These are phyloP conservation scores for Breviolum minutum DNA, from an alignment of 73 alveolate genomes.

Conservation along the genomic window DNA sequence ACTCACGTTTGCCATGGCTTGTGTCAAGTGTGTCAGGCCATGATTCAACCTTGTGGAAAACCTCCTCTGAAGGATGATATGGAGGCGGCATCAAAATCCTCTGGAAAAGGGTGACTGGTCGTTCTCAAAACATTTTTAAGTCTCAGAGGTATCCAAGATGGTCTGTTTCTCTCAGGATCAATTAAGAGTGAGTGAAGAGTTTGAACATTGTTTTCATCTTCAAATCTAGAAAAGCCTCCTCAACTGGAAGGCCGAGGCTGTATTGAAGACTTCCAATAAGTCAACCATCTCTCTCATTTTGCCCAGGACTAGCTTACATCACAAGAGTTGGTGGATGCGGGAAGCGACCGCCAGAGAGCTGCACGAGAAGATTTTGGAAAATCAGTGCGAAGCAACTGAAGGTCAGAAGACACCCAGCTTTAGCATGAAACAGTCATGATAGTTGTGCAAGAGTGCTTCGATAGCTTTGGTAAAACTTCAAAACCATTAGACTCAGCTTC, in stretches of 20 bases:
- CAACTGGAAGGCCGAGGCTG: too few species aligned
- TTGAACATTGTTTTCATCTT: neutral
- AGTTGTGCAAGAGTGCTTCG: too few species aligned
- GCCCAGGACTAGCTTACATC: constrained; percentile 6
- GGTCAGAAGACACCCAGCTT: too few species aligned
- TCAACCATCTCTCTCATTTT: neutral
- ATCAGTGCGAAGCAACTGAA: too few species aligned
- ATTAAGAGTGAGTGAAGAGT: too few species aligned
- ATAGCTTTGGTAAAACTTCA: too few species aligned
- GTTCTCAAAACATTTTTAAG: too few species aligned
- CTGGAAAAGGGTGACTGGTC: neutral
- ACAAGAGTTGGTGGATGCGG: neutral
- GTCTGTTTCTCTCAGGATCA: too few species aligned
- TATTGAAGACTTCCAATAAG: too few species aligned
- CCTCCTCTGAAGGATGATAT: constrained; percentile 78
- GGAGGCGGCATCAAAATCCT: constrained; percentile 23
- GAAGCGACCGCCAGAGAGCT: neutral
- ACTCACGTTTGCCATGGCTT: neutral
- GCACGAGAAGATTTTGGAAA: neutral
- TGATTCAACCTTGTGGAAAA: constrained; percentile 93
- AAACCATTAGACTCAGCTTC: too few species aligned
- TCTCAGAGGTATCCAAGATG: too few species aligned
- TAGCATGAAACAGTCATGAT: too few species aligned
- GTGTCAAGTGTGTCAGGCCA: constrained; percentile 30
- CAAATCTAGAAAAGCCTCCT: neutral